A percentile compares a stretch with the other conserved stretches of the same genome.
Conservation (phyloP, 345 rosid genomes). For the Aurinia saxatilis region DNA sequence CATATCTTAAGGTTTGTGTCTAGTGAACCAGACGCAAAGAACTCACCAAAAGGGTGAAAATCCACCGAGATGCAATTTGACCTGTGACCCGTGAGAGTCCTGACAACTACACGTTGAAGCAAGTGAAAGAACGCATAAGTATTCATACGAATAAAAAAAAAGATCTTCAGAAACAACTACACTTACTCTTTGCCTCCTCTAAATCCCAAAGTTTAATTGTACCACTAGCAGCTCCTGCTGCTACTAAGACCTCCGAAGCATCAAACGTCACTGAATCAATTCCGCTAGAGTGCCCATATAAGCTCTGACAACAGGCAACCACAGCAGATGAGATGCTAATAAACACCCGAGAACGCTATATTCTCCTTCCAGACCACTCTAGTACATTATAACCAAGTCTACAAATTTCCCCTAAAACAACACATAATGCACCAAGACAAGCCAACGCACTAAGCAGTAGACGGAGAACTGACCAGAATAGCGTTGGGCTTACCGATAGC, state of each 20-base stretch:
- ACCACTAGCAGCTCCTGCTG: constrained; percentile 99
- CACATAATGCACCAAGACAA: constrained; percentile 6
- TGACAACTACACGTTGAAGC: constrained; percentile 56
- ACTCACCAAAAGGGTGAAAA: constrained; percentile 98
- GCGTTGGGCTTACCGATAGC: constrained; percentile 99
- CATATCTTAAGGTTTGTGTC: constrained; percentile 99
- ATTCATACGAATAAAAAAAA: not conserved
- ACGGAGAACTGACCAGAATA: constrained; percentile 72
- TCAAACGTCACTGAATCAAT: constrained; percentile 95
- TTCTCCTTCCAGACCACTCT: not conserved
- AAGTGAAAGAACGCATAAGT: constrained; percentile 7
- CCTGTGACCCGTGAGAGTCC: constrained; percentile 91
- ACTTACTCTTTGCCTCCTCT: constrained; percentile 95
- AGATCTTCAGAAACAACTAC: constrained; percentile 5
- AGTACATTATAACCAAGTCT: not conserved
- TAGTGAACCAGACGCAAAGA: constrained; percentile 96
- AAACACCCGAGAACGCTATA: not conserved
- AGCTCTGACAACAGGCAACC: constrained; percentile 51
- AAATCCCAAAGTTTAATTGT: constrained; percentile 97
- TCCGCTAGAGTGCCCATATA: constrained; percentile 94
- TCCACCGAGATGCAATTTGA: constrained; percentile 95
- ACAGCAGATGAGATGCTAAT: not conserved
- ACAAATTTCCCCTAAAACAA: not conserved
- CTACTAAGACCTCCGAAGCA: constrained; percentile 86
- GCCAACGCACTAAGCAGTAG: not conserved